phyloP scores from a whole-genome alignment of 192 early-diverging fungal species.

The Phlyctochytrium arcticum region DNA sequence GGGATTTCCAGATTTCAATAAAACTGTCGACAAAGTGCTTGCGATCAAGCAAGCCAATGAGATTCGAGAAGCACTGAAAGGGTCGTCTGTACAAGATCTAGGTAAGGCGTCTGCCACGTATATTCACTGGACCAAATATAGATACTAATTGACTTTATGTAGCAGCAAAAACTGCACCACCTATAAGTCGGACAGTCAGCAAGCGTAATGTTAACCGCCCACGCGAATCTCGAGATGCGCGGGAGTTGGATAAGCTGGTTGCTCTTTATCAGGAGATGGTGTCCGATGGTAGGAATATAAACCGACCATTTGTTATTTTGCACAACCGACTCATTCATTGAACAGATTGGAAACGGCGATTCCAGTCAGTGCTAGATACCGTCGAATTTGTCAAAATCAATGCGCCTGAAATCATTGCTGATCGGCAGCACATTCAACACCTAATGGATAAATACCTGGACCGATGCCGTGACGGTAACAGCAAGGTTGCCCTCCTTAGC shows the following conservation, averaged over 20 bases:
- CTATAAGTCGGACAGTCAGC: neutral
- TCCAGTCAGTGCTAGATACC: neutral
- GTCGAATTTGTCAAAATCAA: neutral
- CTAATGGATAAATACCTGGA: constrained; percentile 10
- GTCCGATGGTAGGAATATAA: neutral
- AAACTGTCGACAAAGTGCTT: constrained; percentile 18
- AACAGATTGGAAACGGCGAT: constrained; percentile 5
- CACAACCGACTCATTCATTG: no score
- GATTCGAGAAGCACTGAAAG: constrained; percentile 22
- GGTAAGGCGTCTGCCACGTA: neutral
- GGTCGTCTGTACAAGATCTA: neutral
- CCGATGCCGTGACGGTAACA: constrained; percentile 16
- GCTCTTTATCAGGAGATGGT: neutral
- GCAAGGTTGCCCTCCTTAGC: constrained; percentile 3
- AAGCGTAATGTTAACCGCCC: constrained; percentile 6
- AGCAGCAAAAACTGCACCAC: no score
- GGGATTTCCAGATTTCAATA: constrained; percentile 22
- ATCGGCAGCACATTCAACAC: constrained; percentile 2
- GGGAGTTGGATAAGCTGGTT: neutral
- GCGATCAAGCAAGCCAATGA: constrained; percentile 18
- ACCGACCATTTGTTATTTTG: no score
- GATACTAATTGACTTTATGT: no score
- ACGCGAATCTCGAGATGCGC: neutral
- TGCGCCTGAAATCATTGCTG: neutral
- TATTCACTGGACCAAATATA: no score